Evolutionary conservation across 2,329 filamentous ascomycete species (phyloP), one percentile per base, ranked within the genome.

Genomic region (Ceratocystis albifundus): DNA sequence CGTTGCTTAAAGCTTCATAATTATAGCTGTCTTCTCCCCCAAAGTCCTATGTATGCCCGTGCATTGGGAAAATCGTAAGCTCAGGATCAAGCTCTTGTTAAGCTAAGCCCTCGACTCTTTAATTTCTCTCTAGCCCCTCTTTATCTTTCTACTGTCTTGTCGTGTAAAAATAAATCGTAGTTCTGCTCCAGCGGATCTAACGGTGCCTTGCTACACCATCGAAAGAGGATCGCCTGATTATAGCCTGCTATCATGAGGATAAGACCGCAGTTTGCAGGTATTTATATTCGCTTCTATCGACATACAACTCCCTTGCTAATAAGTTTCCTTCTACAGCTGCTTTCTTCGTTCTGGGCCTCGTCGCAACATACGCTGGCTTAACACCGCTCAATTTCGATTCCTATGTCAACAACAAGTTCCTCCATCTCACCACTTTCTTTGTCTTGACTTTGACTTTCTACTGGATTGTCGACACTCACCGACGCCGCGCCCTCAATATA

Each of bases 391-490:
- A 85, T 70, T 72, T 84, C 70, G 77, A 77, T 69, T 71, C 76
- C 69, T 75, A 80, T 72, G 82, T 93, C 74, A 91, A 95, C 79
- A 92, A 96, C 82, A 97, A 99, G 77, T 79, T 88, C 72, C 82
- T 97, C 32, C 94, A 97, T 76, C 82, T 89, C 71, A 69, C 91
- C 67, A 92, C 89, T 72, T 97, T 99, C 80, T 96, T 97, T 80
- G 74, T 90, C 70, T 82, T 99, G 65, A 96, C 93, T 17, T 76
- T 89, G 70, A 78, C 83, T 71, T 97, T 97, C 81, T 99, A 99
- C 84, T 99, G 94, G 91, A 89, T 96, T 74, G 78, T 96, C 71
- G 94, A 99, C 75, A 95, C 91, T 64, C 88, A 86, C 69, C 89
- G 94, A 69, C 87, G 93, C 64, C 89, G 93, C 71, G 88, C 86